Evolutionary conservation across 192 early-diverging fungal species (phyloP).

Genomic region (Backusella tuberculispora): DNA sequence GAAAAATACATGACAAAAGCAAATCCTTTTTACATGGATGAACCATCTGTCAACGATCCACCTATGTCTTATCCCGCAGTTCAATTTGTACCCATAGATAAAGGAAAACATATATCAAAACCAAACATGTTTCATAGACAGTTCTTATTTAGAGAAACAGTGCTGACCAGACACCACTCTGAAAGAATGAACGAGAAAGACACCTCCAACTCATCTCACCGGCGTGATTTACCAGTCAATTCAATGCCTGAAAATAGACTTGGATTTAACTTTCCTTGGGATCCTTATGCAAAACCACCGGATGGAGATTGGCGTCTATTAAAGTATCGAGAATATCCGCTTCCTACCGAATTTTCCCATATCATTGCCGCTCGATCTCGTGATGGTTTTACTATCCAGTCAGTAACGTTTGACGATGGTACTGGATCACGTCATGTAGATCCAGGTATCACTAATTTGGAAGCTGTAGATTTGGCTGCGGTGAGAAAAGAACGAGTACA

Average conservation of each 20-base stretch:
- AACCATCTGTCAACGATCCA: neutral
- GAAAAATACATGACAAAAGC: conserved; percentile 59
- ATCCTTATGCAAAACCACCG: conserved; percentile 62
- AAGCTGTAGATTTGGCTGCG: neutral
- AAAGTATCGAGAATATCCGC: conserved; percentile 69
- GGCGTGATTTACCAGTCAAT: neutral
- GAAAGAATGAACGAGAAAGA: conserved; percentile 6
- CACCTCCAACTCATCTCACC: neutral
- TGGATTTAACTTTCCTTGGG: conserved; percentile 68
- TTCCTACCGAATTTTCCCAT: conserved; percentile 62
- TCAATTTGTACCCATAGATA: conserved; percentile 2
- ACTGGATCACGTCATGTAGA: conserved; percentile 28
- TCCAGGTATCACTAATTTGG: conserved; percentile 1
- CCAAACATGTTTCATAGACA: conserved; percentile 23
- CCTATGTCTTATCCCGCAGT: neutral
- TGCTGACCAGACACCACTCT: neutral
- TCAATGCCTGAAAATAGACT: neutral
- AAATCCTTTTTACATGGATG: neutral
- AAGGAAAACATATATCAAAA: conserved; percentile 13
- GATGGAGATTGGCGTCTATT: conserved; percentile 63
- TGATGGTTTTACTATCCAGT: conserved; percentile 75
- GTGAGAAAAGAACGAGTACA: conserved; percentile 37
- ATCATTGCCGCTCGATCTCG: conserved; percentile 68
- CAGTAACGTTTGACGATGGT: conserved; percentile 53
- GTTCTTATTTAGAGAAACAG: conserved; percentile 26